These are phyloP conservation scores for Boletus subluridellus DNA, from an alignment of 1,284 basidiomycete genomes.

Conservation along the genomic window DNA sequence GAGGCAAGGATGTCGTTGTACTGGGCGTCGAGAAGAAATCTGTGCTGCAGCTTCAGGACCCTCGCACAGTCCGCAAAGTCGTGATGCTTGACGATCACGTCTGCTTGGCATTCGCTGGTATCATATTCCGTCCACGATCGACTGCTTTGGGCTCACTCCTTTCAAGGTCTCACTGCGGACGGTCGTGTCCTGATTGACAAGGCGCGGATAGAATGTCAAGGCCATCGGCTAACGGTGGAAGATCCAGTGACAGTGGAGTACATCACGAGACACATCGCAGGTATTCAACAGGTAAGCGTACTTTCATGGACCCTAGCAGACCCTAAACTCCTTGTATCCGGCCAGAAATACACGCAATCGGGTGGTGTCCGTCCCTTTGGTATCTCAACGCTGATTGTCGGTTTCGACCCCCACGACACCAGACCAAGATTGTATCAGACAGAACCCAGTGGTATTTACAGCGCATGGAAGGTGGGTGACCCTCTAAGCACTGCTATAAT, in stretches of 20 bases:
- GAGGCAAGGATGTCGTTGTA: slow-evolving; percentile 92
- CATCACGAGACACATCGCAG: slow-evolving; percentile 96
- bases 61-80: slow-evolving; percentile 95
- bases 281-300: slow-evolving; percentile 85
- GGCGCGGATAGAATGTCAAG: slow-evolving; percentile 96
- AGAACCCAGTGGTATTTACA: slow-evolving; percentile 97
- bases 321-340: not conserved
- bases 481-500: not conserved
- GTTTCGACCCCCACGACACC: slow-evolving; percentile 92
- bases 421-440: slow-evolving; percentile 93
- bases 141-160: slow-evolving; percentile 9
- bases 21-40: slow-evolving; percentile 99
- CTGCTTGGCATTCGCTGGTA: slow-evolving; percentile 96
- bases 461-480: slow-evolving; percentile 88
- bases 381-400: slow-evolving; percentile 94
- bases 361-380: slow-evolving; percentile 98
- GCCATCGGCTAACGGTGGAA: slow-evolving; percentile 95
- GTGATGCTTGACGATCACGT: slow-evolving; percentile 99
- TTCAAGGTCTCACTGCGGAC: slow-evolving; percentile 89
- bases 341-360: slow-evolving; percentile 93
- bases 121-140: slow-evolving; percentile 21
- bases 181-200: slow-evolving; percentile 98
- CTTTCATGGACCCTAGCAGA: not conserved
- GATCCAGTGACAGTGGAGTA: slow-evolving; percentile 98
- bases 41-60: slow-evolving; percentile 95